Conservation (phyloP, 2,329 filamentous ascomycete genomes). For the Verticillium dahliae region DNA sequence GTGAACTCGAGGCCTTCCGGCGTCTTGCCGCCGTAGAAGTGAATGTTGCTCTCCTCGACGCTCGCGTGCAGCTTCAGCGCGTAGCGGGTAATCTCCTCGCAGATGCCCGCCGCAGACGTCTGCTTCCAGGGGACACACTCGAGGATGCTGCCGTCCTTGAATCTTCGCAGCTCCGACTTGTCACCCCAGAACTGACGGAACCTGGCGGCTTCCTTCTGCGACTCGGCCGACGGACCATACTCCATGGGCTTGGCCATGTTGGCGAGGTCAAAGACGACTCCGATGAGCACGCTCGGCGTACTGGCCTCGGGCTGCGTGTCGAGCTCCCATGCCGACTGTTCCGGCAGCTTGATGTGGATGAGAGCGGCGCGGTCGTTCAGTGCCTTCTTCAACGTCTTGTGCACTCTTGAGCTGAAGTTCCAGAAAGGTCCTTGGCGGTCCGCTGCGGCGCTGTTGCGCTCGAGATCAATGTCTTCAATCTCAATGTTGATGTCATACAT, state of each 20-base stretch:
- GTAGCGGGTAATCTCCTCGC: conserved; percentile 74
- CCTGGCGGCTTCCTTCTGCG: conserved; percentile 71
- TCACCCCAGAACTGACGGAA: conserved; percentile 95
- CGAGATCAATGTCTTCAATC: conserved; percentile 24
- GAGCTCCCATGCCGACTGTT: conserved; percentile 37
- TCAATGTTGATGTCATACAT: conserved; percentile 44
- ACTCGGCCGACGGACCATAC: conserved; percentile 78
- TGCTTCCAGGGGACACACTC: conserved; percentile 86
- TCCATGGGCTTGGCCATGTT: conserved; percentile 75
- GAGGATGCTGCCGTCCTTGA: conserved; percentile 89
- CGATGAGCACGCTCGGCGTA: conserved; percentile 36
- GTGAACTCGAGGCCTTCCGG: conserved; percentile 39
- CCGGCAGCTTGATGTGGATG: conserved; percentile 49
- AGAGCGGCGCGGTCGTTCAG: conserved; percentile 68
- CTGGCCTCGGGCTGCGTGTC: conserved; percentile 16
- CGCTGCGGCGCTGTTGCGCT: conserved; percentile 15
- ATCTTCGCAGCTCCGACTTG: conserved; percentile 85
- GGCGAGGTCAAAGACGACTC: conserved; percentile 64
- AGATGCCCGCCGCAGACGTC: conserved; percentile 55
- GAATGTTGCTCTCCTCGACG: conserved; percentile 45
- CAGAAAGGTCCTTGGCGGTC: conserved; percentile 37
- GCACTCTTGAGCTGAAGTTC: conserved; percentile 49
- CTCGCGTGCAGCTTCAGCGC: conserved; percentile 65
- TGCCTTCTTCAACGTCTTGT: conserved; percentile 61
- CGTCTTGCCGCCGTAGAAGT: conserved; percentile 43